Evolutionary conservation across 2,329 filamentous ascomycete genomes (phyloP).

Genomic region (Hymenoscyphus linearis): DNA sequence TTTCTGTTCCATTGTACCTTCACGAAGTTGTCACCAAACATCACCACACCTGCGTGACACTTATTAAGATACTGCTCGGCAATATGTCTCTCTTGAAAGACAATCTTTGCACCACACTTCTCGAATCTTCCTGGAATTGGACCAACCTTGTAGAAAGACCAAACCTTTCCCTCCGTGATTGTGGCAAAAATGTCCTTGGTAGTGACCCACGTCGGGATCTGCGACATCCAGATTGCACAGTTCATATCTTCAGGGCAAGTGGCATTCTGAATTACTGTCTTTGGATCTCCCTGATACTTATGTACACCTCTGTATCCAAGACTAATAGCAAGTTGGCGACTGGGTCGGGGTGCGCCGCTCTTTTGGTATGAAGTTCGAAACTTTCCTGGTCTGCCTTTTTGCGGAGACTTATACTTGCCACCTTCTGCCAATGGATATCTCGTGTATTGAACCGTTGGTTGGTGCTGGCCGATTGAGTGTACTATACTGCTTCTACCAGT

Average conservation of each 20-base stretch:
- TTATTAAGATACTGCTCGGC: constrained; percentile 8
- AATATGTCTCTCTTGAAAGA: constrained; percentile 9
- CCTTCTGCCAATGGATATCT: not conserved
- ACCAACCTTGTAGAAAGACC: constrained; percentile 5
- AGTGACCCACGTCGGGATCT: not conserved
- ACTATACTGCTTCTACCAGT: too few species aligned
- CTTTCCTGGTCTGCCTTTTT: not conserved
- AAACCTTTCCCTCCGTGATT: constrained; percentile 14
- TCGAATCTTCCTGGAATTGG: not conserved
- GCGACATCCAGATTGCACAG: not conserved
- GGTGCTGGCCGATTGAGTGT: not conserved
- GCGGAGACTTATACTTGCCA: not conserved
- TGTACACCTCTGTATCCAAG: not conserved
- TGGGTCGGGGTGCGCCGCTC: not conserved
- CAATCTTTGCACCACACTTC: constrained; percentile 8
- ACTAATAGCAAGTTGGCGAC: not conserved
- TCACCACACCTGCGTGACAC: not conserved
- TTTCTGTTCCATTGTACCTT: not conserved
- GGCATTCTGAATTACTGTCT: not conserved
- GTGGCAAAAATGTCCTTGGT: not conserved
- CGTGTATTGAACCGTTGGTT: not conserved
- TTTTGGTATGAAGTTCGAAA: not conserved
- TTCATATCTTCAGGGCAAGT: not conserved
- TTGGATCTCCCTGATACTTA: not conserved
- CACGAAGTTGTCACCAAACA: not conserved